Percentiles rank a stretch among this genome's conserved stretches.
Evolutionary conservation across 2,329 filamentous ascomycete genomes (phyloP).

Genomic region (Rhynchosporium graminicola): DNA sequence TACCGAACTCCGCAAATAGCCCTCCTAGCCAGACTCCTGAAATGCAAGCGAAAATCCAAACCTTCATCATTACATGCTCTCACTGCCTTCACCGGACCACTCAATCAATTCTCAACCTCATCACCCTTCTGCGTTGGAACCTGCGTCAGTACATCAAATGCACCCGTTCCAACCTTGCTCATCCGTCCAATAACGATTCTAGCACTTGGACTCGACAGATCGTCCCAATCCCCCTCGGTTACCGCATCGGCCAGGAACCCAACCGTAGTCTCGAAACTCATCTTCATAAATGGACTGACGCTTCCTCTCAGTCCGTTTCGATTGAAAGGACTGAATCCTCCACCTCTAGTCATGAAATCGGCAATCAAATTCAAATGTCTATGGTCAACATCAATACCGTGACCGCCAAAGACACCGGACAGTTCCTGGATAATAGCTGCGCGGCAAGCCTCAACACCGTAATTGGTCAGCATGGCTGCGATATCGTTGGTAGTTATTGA

Average conservation of each 20-base stretch:
- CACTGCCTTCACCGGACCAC: slow-evolving; percentile 1
- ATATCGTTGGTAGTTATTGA: slow-evolving; percentile 91
- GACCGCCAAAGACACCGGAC: slow-evolving; percentile 78
- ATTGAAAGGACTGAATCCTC: slow-evolving; percentile 88
- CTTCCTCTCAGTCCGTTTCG: slow-evolving; percentile 84
- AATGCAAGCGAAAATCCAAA: background rate
- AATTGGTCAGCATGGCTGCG: slow-evolving; percentile 76
- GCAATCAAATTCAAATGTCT: slow-evolving; percentile 94
- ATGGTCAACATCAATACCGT: slow-evolving; percentile 90
- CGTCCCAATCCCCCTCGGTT: slow-evolving; percentile 86
- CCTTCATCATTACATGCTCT: slow-evolving; percentile 1
- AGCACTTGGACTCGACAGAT: slow-evolving; percentile 80
- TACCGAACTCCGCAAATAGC: slow-evolving; percentile 6
- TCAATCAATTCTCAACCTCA: slow-evolving; percentile 16
- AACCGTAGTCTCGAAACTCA: slow-evolving; percentile 98
- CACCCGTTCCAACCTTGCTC: slow-evolving; percentile 82
- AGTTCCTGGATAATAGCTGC: slow-evolving; percentile 86
- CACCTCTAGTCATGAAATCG: slow-evolving; percentile 95
- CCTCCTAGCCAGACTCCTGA: background rate
- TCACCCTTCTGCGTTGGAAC: slow-evolving; percentile 42
- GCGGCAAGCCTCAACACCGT: slow-evolving; percentile 92
- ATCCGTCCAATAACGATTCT: slow-evolving; percentile 85
- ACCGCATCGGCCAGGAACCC: slow-evolving; percentile 92
- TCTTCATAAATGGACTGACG: slow-evolving; percentile 92
- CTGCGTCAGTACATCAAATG: slow-evolving; percentile 80